These are phyloP conservation scores for Trametes gibbosa DNA, from an alignment of 768 basidiomycete species.

Conservation along the genomic window DNA sequence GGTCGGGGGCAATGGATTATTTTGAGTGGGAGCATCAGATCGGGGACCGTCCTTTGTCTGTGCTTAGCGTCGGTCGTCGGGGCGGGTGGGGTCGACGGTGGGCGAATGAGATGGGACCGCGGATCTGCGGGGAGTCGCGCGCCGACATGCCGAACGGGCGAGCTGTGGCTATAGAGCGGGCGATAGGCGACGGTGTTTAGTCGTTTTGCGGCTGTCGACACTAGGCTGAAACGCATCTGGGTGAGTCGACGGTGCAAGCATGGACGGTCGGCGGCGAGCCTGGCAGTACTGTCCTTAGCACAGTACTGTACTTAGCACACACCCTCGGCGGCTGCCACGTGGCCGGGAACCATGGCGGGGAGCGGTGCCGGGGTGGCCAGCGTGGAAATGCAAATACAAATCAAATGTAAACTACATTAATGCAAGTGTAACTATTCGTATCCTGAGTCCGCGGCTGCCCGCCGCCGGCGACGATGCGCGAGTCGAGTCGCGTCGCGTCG, in stretches of 20 bases:
- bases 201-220: background rate
- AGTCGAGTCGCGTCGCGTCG: no score
- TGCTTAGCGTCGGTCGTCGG: no score
- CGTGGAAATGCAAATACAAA: no score
- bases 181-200: background rate
- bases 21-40: background rate
- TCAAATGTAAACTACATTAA: no score
- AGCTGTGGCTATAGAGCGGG: background rate
- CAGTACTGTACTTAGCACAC: no score
- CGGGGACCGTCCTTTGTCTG: background rate
- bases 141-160: background rate
- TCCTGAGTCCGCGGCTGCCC: no score
- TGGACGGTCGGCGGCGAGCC: no score
- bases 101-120: background rate
- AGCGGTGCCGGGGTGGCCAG: slow-evolving; percentile 4
- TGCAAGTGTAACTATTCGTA: no score
- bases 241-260: no score
- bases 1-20: background rate
- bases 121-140: background rate
- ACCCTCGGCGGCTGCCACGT: slow-evolving; percentile 9
- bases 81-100: no score
- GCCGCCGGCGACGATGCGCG: background rate
- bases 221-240: background rate
- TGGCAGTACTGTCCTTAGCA: no score
- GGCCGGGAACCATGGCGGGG: slow-evolving; percentile 7